Percentiles rank a stretch among this genome's conserved stretches.
These are phyloP conservation scores for Podosphaera fusca DNA, from an alignment of 2,329 filamentous ascomycete species.

Conservation along the genomic window DNA sequence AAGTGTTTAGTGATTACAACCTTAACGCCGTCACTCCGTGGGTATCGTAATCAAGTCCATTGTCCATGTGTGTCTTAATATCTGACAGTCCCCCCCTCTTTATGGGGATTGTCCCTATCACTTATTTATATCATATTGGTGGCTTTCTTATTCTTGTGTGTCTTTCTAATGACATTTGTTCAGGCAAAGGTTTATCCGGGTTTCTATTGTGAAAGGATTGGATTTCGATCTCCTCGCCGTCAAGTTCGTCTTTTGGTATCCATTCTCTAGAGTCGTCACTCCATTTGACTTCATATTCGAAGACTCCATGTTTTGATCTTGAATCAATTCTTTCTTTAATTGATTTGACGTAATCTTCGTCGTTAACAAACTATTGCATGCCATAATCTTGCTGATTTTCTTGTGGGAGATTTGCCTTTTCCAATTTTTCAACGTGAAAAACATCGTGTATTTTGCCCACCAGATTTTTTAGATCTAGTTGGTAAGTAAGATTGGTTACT, in stretches of 20 bases:
- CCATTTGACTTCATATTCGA: not conserved
- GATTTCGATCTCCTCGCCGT: not conserved
- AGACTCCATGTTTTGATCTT: not conserved
- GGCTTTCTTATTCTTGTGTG: not conserved
- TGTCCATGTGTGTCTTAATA: too few species aligned
- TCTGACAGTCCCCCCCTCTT: not conserved
- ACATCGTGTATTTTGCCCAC: slow-evolving; percentile 1
- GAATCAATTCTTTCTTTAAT: not conserved
- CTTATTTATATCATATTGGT: not conserved
- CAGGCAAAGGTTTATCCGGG: not conserved
- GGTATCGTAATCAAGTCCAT: too few species aligned
- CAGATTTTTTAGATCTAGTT: not conserved
- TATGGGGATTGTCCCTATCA: not conserved
- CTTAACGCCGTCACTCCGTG: too few species aligned
- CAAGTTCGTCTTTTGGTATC: not conserved
- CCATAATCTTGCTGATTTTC: not conserved
- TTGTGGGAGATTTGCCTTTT: not conserved
- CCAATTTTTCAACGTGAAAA: slow-evolving; percentile 1
- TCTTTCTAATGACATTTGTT: not conserved
- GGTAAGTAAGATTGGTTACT: not conserved
- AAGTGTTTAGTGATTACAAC: too few species aligned
- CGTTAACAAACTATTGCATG: not conserved
- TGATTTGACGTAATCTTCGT: not conserved
- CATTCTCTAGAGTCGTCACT: not conserved
- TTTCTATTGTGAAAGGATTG: not conserved